Evolutionary conservation across 139 green algal species (phyloP).

Genomic region (Chlamydomonas incerta): DNA sequence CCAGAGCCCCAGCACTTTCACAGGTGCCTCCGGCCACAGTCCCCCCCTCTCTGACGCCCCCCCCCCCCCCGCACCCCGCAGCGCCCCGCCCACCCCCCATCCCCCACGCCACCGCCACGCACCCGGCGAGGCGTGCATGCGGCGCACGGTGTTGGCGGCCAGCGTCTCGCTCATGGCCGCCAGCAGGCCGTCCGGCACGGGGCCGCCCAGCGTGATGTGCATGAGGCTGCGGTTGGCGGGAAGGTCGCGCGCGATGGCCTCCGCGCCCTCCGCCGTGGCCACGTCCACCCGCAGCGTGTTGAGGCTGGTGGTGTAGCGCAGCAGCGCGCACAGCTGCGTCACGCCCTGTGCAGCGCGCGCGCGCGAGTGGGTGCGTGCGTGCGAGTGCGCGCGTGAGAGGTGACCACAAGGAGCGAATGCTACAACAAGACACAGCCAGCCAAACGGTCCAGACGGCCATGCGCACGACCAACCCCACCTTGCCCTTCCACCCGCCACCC

Average conservation of each 20-base stretch:
- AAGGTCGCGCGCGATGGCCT: slow-evolving; percentile 61
- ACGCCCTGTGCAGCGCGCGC: slow-evolving; percentile 37
- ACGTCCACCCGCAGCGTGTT: slow-evolving; percentile 67
- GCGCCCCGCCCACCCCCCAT: background rate
- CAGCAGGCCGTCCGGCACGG: slow-evolving; percentile 64
- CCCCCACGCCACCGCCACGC: background rate
- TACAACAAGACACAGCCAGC: too few relatives aligned
- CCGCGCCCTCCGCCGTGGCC: slow-evolving; percentile 51
- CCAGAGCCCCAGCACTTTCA: too few relatives aligned
- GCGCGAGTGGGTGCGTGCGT: too few relatives aligned
- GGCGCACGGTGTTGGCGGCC: slow-evolving; percentile 47
- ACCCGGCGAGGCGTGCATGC: slow-evolving; percentile 34
- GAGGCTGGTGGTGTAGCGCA: slow-evolving; percentile 58
- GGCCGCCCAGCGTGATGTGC: slow-evolving; percentile 67
- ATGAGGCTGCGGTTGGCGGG: slow-evolving; percentile 58
- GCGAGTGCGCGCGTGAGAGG: too few relatives aligned
- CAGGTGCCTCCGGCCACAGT: too few relatives aligned
- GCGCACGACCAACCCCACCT: too few relatives aligned
- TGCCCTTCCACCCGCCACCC: too few relatives aligned
- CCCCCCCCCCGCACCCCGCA: too few relatives aligned
- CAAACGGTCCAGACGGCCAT: too few relatives aligned
- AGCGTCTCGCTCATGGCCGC: slow-evolving; percentile 55
- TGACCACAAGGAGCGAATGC: too few relatives aligned
- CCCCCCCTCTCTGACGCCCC: too few relatives aligned
- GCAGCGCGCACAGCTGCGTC: slow-evolving; percentile 60